Evolutionary conservation across 108 stramenopile species (phyloP).

Genomic region (Hondaea fermentalgiana): DNA sequence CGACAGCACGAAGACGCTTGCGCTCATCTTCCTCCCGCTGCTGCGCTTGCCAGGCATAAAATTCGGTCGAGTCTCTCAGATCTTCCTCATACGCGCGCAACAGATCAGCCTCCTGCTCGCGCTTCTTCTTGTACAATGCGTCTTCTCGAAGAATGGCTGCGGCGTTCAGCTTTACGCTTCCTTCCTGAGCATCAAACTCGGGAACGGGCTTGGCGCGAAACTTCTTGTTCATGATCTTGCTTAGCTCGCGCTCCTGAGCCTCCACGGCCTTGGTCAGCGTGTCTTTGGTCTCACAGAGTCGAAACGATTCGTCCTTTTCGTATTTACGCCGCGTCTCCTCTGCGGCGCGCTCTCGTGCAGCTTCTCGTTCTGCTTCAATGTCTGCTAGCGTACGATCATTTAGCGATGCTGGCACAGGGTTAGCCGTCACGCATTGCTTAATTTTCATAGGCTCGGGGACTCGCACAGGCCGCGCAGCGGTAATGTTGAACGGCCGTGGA

Average conservation of each 20-base stretch:
- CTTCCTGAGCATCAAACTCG: constrained; percentile 20
- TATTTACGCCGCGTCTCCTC: constrained; percentile 9
- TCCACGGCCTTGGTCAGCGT: constrained; percentile 2
- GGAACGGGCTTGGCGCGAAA: constrained; percentile 23
- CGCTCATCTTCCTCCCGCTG: constrained; percentile 33
- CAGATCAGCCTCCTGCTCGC: constrained; percentile 45
- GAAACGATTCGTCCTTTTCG: not conserved
- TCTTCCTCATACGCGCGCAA: constrained; percentile 46
- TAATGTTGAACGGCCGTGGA: constrained; percentile 29
- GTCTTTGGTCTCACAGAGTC: not conserved
- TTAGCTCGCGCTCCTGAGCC: constrained; percentile 32
- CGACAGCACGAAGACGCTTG: constrained; percentile 17
- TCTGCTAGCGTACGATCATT: constrained; percentile 16
- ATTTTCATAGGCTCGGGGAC: constrained; percentile 52
- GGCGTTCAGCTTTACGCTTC: constrained; percentile 45
- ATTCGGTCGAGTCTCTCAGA: constrained; percentile 46
- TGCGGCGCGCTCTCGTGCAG: constrained; percentile 13
- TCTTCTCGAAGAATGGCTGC: constrained; percentile 57
- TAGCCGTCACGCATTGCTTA: constrained; percentile 22
- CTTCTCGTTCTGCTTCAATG: constrained; percentile 22
- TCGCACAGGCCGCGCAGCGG: constrained; percentile 21
- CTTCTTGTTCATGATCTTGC: constrained; percentile 19
- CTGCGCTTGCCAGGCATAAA: constrained; percentile 44
- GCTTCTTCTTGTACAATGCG: constrained; percentile 48
- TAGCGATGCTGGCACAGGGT: constrained; percentile 18